Conservation (phyloP, 2,329 filamentous ascomycete genomes). For the Fusarium tuaranense region DNA sequence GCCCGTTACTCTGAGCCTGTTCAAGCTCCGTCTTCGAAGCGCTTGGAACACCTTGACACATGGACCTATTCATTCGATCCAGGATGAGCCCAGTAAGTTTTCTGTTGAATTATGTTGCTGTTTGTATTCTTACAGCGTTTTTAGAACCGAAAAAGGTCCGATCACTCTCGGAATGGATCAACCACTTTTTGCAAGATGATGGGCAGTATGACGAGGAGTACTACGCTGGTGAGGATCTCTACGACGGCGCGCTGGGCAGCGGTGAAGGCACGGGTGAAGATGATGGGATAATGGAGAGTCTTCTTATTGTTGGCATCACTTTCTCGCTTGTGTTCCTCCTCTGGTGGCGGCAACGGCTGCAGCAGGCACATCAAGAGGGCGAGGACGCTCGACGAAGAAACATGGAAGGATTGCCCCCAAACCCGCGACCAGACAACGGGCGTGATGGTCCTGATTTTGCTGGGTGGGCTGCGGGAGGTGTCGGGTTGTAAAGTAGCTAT, state of each 20-base stretch:
- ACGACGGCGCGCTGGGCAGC: constrained; percentile 67
- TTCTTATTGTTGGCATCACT: constrained; percentile 84
- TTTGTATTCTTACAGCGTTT: constrained; percentile 43
- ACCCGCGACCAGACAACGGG: constrained; percentile 38
- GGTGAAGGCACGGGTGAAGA: constrained; percentile 74
- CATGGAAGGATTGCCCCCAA: constrained; percentile 45
- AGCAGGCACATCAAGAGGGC: constrained; percentile 63
- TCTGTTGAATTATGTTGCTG: background rate
- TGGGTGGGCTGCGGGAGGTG: constrained; percentile 52
- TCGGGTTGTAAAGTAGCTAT: constrained; percentile 46
- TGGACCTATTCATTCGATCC: constrained; percentile 92
- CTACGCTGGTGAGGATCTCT: constrained; percentile 63
- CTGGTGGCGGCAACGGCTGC: constrained; percentile 81
- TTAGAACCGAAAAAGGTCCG: constrained; percentile 77
- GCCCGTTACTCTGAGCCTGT: constrained; percentile 87
- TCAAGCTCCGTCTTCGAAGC: constrained; percentile 86
- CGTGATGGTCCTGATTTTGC: constrained; percentile 46
- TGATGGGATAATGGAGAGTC: constrained; percentile 84
- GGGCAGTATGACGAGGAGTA: constrained; percentile 73
- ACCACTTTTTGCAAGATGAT: constrained; percentile 82
- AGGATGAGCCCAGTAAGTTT: constrained; percentile 84
- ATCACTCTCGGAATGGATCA: constrained; percentile 87
- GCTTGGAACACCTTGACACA: constrained; percentile 95
- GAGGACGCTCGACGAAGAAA: constrained; percentile 49
- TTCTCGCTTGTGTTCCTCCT: constrained; percentile 81